Evolutionary conservation across 2,329 filamentous ascomycete species (phyloP).

Genomic region (Teratosphaeria zuluensis): DNA sequence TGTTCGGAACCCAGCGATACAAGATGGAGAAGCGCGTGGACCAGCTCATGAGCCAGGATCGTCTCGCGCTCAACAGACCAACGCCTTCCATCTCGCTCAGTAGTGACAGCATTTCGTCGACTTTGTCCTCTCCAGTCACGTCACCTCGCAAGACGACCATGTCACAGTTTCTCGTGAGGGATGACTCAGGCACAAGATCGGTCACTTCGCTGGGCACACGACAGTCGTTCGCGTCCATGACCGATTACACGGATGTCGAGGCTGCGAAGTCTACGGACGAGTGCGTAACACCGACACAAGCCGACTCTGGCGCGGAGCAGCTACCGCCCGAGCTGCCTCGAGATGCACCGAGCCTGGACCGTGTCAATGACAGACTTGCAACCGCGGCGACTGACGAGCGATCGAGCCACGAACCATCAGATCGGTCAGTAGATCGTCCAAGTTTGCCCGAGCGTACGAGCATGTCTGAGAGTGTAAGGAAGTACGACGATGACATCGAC

Average conservation of each 20-base stretch:
- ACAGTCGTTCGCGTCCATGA: slow-evolving; percentile 7
- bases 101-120: slow-evolving; percentile 3
- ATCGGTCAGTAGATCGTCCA: slow-evolving; percentile 3
- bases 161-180: slow-evolving; percentile 20
- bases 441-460: slow-evolving; percentile 2
- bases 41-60: slow-evolving; percentile 16
- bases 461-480: slow-evolving; percentile 14
- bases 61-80: background rate
- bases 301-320: background rate
- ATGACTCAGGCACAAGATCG: slow-evolving; percentile 17
- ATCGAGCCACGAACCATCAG: background rate
- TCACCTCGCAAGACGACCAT: slow-evolving; percentile 19
- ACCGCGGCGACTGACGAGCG: slow-evolving; percentile 1
- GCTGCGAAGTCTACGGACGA: background rate
- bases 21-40: slow-evolving; percentile 18
- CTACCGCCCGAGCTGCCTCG: background rate
- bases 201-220: slow-evolving; percentile 16
- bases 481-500: slow-evolving; percentile 34
- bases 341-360: background rate
- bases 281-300: background rate
- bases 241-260: slow-evolving; percentile 11
- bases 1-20: slow-evolving; percentile 14
- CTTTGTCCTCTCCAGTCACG: slow-evolving; percentile 5
- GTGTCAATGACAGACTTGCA: background rate
- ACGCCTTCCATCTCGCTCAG: slow-evolving; percentile 13